Conservation (phyloP, 2,329 filamentous ascomycete species). For the Hypoxylon rubiginosum region DNA sequence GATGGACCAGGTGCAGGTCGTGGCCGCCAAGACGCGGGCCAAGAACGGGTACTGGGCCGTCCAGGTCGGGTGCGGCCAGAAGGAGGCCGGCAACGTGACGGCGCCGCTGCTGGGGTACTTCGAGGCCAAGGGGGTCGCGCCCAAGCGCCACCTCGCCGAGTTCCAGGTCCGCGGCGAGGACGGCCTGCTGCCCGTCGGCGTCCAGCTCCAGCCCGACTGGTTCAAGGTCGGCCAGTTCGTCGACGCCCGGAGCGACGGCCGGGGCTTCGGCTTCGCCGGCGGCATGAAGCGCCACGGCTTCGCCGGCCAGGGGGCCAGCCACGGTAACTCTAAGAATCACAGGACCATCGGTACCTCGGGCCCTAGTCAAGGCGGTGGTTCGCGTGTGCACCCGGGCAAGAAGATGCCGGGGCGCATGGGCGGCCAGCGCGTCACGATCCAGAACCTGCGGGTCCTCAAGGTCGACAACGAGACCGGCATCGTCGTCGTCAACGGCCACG, state of each 20-base stretch:
- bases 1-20: constrained; percentile 89
- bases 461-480: constrained; percentile 89
- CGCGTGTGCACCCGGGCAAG: constrained; percentile 93
- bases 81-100: constrained; percentile 81
- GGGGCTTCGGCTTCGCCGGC: constrained; percentile 94
- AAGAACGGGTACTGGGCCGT: constrained; percentile 94
- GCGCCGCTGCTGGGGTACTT: constrained; percentile 90
- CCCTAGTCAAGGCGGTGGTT: constrained; percentile 91
- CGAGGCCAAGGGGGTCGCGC: constrained; percentile 82
- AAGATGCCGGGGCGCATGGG: constrained; percentile 99
- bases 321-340: constrained; percentile 96
- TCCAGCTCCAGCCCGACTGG: constrained; percentile 85
- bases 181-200: constrained; percentile 82
- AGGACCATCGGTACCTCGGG: constrained; percentile 91
- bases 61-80: constrained; percentile 85
- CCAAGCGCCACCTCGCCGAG: constrained; percentile 87
- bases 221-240: constrained; percentile 92
- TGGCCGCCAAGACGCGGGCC: constrained; percentile 85
- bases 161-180: constrained; percentile 83
- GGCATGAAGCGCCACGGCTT: constrained; percentile 98
- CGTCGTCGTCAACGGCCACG: constrained; percentile 86
- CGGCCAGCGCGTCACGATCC: constrained; percentile 85
- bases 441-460: constrained; percentile 91
- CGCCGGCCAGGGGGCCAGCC: constrained; percentile 86
- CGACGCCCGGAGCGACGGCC: constrained; percentile 82